These are phyloP conservation scores for Aspergillus homomorphus DNA, from an alignment of 495 filamentous ascomycete species.

Conservation along the genomic window DNA sequence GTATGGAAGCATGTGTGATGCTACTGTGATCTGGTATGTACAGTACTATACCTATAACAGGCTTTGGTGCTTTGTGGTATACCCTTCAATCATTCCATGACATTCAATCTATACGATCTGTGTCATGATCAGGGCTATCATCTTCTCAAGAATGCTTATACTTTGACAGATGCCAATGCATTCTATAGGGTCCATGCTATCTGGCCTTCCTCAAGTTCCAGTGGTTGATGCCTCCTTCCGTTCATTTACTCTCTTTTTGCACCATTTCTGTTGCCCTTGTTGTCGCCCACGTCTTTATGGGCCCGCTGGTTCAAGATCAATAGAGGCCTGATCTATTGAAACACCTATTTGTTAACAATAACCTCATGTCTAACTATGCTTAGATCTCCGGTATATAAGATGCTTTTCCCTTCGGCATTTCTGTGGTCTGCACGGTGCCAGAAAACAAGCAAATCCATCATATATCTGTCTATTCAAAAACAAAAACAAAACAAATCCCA, in stretches of 20 bases:
- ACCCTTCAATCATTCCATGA: no score
- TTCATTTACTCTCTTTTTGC: not conserved
- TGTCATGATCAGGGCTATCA: not conserved
- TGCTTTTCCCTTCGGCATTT: constrained; percentile 4
- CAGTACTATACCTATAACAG: no score
- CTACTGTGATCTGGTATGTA: no score
- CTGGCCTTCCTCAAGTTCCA: not conserved
- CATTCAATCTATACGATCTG: no score
- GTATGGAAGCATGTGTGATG: not conserved
- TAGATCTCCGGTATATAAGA: not conserved
- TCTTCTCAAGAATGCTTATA: not conserved
- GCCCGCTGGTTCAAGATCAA: not conserved
- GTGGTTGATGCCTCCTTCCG: not conserved
- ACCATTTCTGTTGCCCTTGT: not conserved
- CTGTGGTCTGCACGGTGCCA: not conserved
- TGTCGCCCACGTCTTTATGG: no score
- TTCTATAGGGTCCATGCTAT: not conserved
- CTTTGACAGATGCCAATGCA: not conserved
- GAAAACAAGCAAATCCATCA: not conserved
- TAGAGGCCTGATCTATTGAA: not conserved
- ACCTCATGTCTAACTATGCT: not conserved
- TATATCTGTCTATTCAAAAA: not conserved
- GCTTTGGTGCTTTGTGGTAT: no score
- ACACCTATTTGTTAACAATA: not conserved
- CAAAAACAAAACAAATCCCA: not conserved